Evolutionary conservation across 2,329 filamentous ascomycete species (phyloP).

Genomic region (Zasmidium citrigriseum): DNA sequence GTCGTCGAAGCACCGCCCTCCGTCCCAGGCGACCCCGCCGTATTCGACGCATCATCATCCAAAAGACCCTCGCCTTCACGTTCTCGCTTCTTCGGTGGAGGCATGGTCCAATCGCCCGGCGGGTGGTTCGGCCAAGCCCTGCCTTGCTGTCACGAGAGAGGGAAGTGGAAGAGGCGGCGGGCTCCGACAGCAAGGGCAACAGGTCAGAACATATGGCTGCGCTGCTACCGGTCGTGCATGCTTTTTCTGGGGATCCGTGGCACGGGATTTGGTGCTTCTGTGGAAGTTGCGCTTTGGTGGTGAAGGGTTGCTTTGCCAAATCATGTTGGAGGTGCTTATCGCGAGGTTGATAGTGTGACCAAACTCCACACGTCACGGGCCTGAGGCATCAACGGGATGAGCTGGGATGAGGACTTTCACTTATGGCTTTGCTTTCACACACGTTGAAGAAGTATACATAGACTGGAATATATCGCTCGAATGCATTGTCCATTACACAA

Average conservation of each 20-base stretch:
- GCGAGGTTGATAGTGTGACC: not conserved
- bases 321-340: not conserved
- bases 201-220: not conserved
- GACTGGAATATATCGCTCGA: too few species aligned
- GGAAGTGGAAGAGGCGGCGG: not conserved
- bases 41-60: not conserved
- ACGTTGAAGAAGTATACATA: too few species aligned
- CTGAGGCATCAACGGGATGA: not conserved
- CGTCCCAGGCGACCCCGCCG: constrained; percentile 12
- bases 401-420: too few species aligned
- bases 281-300: not conserved
- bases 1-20: constrained; percentile 60
- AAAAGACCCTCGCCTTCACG: constrained; percentile 4
- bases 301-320: not conserved
- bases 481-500: too few species aligned
- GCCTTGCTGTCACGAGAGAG: not conserved
- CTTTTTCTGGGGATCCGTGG: not conserved
- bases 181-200: not conserved
- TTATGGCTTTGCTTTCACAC: too few species aligned
- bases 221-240: not conserved
- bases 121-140: constrained; percentile 1
- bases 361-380: not conserved
- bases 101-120: not conserved
- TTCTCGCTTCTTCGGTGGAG: constrained; percentile 20
- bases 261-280: not conserved